Evolutionary conservation across 2,329 filamentous ascomycete species (phyloP).

Genomic region (Domatiomyces globalis): DNA sequence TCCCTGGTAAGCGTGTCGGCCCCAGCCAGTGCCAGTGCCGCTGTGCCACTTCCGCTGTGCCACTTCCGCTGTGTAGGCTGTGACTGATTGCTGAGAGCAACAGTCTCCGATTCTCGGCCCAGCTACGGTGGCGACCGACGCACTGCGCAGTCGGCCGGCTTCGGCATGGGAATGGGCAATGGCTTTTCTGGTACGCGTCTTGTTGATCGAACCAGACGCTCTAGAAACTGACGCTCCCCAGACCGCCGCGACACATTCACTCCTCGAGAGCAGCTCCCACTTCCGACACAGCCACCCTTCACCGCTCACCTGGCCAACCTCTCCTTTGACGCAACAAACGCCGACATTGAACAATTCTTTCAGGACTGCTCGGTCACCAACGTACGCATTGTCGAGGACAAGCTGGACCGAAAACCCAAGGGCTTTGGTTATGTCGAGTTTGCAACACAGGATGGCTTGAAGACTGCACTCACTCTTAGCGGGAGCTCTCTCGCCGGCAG

Average conservation of each 20-base stretch:
- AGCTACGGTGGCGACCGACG: conserved; percentile 38
- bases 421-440: conserved; percentile 98
- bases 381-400: conserved; percentile 94
- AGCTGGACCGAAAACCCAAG: conserved; percentile 83
- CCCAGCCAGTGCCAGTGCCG: not conserved
- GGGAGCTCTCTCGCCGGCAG: conserved; percentile 74
- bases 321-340: conserved; percentile 80
- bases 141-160: conserved; percentile 19
- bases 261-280: conserved; percentile 62
- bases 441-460: conserved; percentile 69
- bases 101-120: conserved; percentile 29
- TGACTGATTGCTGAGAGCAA: not conserved
- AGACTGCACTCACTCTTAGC: conserved; percentile 74
- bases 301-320: conserved; percentile 95
- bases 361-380: conserved; percentile 69
- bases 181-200: conserved; percentile 22
- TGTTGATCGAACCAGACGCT: not conserved
- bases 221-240: conserved; percentile 11
- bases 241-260: conserved; percentile 31
- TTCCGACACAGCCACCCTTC: conserved; percentile 84
- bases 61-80: not conserved
- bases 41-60: not conserved
- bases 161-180: conserved; percentile 23
- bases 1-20: conserved; percentile 44
- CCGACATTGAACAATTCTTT: conserved; percentile 77